Conservation (phyloP, 306 rosid genomes). For the Fragaria nilgerrensis region DNA sequence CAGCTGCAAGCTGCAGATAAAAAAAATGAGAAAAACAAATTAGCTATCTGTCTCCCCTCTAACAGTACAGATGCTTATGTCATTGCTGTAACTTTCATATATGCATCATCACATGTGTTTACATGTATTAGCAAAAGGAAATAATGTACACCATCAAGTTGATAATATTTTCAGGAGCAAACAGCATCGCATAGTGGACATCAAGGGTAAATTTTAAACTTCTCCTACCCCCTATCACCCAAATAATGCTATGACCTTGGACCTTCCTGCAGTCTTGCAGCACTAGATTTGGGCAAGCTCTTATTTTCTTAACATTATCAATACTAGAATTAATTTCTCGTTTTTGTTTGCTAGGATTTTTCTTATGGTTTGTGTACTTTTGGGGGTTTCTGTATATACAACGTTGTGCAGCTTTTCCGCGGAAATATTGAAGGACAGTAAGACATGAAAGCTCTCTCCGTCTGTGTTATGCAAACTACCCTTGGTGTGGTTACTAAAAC, state of each 20-base stretch:
- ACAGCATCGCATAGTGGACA: not conserved
- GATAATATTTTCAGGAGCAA: not conserved
- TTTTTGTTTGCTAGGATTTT: too few species aligned
- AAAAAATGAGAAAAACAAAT: not conserved
- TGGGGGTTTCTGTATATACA: not conserved
- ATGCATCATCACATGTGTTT: not conserved
- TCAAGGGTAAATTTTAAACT: not conserved
- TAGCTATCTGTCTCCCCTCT: constrained; percentile 13
- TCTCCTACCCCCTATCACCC: not conserved
- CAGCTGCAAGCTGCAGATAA: constrained; percentile 79
- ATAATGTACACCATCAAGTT: not conserved
- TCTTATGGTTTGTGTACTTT: not conserved
- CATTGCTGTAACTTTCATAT: not conserved
- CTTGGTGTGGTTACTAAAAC: not conserved
- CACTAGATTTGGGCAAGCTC: too few species aligned
- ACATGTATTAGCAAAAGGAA: not conserved
- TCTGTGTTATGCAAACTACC: not conserved
- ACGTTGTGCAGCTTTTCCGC: not conserved
- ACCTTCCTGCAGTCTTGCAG: too few species aligned
- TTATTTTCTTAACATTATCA: too few species aligned
- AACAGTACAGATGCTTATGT: not conserved
- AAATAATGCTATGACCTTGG: not conserved
- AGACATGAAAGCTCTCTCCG: not conserved
- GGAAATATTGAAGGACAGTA: not conserved
- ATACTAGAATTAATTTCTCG: too few species aligned